phyloP scores from a whole-genome alignment of 768 basidiomycete genomes.

The Cystofilobasidium macerans region DNA sequence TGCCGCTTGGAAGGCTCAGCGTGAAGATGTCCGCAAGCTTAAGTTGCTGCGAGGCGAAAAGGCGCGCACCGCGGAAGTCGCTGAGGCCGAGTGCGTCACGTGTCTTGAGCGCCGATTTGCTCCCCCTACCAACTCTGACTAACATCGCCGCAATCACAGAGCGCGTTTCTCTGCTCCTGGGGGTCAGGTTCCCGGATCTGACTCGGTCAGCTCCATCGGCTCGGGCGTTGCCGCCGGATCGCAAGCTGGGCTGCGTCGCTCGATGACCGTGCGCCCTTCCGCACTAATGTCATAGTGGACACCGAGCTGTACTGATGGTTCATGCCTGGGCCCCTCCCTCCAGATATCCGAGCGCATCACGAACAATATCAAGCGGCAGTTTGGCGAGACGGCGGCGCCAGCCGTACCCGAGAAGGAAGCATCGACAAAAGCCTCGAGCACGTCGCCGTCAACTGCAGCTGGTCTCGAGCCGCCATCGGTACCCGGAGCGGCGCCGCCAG shows the following conservation, averaged over 20 bases:
- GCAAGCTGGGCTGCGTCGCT: neutral
- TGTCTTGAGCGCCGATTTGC: neutral
- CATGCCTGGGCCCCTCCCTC: no score
- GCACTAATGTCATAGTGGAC: no score
- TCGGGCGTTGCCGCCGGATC: neutral
- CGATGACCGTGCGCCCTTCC: neutral
- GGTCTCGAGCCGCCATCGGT: neutral
- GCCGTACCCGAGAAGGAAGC: slow-evolving; percentile 4
- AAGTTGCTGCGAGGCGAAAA: neutral
- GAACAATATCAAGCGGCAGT: slow-evolving; percentile 12
- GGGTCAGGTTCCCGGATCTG: neutral
- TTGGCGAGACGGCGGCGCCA: slow-evolving; percentile 1
- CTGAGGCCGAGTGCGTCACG: slow-evolving; percentile 15
- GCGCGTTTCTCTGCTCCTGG: slow-evolving; percentile 13
- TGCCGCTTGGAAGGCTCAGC: slow-evolving; percentile 13
- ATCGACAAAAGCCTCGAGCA: neutral
- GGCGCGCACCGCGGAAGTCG: neutral
- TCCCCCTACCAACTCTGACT: neutral
- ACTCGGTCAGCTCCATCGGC: neutral
- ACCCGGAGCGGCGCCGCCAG: no score
- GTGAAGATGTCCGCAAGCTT: slow-evolving; percentile 11
- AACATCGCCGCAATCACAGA: neutral
- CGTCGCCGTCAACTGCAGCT: neutral
- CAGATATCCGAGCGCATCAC: slow-evolving; percentile 14
- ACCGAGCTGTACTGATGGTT: no score